phyloP scores from a whole-genome alignment of 768 basidiomycete genomes.

The Trametes sanguinea region DNA sequence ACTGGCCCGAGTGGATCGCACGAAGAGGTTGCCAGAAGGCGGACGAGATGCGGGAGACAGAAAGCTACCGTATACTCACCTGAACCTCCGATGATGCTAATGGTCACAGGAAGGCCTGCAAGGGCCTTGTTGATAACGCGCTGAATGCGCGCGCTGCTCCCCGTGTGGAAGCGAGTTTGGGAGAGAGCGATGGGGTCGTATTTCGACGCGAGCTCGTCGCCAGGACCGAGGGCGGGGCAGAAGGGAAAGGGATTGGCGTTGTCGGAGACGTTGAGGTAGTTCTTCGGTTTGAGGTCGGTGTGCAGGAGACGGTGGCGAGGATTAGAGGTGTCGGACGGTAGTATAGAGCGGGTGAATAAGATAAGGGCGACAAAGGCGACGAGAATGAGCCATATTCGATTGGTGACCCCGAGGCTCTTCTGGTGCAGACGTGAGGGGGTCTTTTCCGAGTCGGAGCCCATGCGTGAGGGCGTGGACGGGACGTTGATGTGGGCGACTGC shows the following conservation, averaged over 20 bases:
- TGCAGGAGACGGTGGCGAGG: slow-evolving; percentile 31
- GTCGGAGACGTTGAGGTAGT: slow-evolving; percentile 72
- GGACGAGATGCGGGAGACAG: neutral
- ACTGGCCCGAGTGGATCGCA: neutral
- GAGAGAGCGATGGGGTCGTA: slow-evolving; percentile 77
- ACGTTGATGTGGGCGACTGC: slow-evolving; percentile 58
- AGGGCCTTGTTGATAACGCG: slow-evolving; percentile 82
- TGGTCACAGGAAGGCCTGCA: slow-evolving; percentile 83
- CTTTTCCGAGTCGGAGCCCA: slow-evolving; percentile 51
- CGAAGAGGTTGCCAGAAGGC: neutral
- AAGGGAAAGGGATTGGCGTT: slow-evolving; percentile 79
- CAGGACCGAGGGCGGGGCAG: slow-evolving; percentile 85
- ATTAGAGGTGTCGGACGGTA: slow-evolving; percentile 39
- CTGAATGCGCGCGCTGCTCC: slow-evolving; percentile 82
- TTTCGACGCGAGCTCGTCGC: slow-evolving; percentile 75
- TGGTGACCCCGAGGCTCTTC: slow-evolving; percentile 62
- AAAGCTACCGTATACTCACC: slow-evolving; percentile 48
- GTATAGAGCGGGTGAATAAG: slow-evolving; percentile 56
- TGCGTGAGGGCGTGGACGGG: slow-evolving; percentile 45
- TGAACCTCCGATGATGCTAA: slow-evolving; percentile 88
- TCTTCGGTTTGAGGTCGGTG: slow-evolving; percentile 63
- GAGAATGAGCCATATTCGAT: slow-evolving; percentile 68
- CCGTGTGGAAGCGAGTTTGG: slow-evolving; percentile 73
- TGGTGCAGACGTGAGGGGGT: slow-evolving; percentile 51
- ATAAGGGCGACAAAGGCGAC: slow-evolving; percentile 55